phyloP scores from a whole-genome alignment of 1,284 basidiomycete genomes.

The Phlebopus sp. region DNA sequence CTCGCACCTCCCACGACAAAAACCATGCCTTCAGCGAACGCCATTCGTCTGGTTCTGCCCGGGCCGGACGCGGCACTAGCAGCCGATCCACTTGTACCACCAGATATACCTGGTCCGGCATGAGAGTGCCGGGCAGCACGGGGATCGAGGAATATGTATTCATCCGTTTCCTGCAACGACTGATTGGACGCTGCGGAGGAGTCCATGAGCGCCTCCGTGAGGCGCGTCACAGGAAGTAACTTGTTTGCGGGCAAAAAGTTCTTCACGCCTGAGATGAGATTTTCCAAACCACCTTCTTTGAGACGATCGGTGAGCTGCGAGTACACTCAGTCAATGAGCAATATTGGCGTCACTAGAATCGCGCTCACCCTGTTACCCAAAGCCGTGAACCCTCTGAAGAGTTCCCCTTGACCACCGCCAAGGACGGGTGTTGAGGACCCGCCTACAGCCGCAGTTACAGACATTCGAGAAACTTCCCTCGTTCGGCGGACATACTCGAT shows the following conservation, averaged over 20 bases:
- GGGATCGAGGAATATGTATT: conserved; percentile 94
- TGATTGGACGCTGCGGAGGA: conserved; percentile 89
- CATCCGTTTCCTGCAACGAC: conserved; percentile 94
- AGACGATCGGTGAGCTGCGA: conserved; percentile 84
- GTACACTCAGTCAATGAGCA: conserved; percentile 2
- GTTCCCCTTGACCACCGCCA: conserved; percentile 70
- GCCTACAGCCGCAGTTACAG: conserved; percentile 62
- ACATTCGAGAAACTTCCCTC: conserved; percentile 89
- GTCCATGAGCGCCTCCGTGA: conserved; percentile 97
- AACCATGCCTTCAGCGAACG: conserved; percentile 87
- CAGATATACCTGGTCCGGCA: conserved; percentile 46
- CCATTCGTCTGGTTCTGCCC: conserved; percentile 64
- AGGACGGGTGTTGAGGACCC: conserved; percentile 76
- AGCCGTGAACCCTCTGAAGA: conserved; percentile 91
- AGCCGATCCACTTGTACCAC: conserved; percentile 45
- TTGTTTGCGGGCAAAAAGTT: conserved; percentile 98
- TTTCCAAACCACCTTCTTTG: conserved; percentile 93
- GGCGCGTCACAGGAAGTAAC: conserved; percentile 86
- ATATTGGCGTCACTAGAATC: conserved; percentile 4
- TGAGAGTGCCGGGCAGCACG: conserved; percentile 63
- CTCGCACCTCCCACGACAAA: conserved; percentile 97
- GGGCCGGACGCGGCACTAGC: conserved; percentile 37
- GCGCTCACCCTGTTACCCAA: conserved; percentile 80
- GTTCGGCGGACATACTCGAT: conserved; percentile 93
- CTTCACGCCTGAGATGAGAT: conserved; percentile 95